Evolutionary conservation across 2,329 filamentous ascomycete species (phyloP), one percentile per base, ranked within the genome.

Genomic region (Clarireedia paspali): DNA sequence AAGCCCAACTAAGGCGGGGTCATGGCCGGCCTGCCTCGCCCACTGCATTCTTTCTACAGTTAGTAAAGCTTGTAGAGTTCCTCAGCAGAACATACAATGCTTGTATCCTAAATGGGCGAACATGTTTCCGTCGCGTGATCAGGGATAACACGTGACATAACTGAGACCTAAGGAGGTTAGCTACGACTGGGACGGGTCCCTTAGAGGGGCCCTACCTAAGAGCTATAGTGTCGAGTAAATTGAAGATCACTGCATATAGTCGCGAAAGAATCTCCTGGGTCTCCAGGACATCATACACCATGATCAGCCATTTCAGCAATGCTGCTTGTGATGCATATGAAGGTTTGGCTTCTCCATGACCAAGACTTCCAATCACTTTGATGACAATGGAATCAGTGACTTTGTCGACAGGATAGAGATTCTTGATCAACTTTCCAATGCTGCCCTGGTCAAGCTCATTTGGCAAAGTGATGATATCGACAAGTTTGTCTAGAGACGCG

Each of bases 41-140:
- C 85, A 68, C 39, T 75, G 74, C 60, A 86, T 73, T 50, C 82
- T 85, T 50, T 10, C 34, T 67, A 26, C 67, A 60, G 7, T 30
- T 60, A 40, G 58, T 46, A 30, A 36, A 10, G 36, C 10, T 5
- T 39, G 15, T 12, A 26, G 40, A 55, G 10, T 34, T 14, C 15
- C 30, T 12, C 23, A 15, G 27, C 27, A 17, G 24, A 27, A 70
- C 81, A 68, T 67, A 86, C 82, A 95, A 73, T 45, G 83, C 75
- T 67, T 95, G 89, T 57, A 95, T 91, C 57, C 90, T 80, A 67
- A 90, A 91, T 2, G 89, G 89, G 60, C 86, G 84, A 46, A 95
- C 89, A 71, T 95, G 89, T 66, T 84, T 89, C 55, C 90, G 83
- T 55, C 88, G 78, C 47, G 90, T 95, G 47, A 92, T 82, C 30